Evolutionary conservation across 495 filamentous ascomycete genomes (phyloP), one percentile per base, ranked within the genome.

Genomic region (Aspergillus heteromorphus): DNA sequence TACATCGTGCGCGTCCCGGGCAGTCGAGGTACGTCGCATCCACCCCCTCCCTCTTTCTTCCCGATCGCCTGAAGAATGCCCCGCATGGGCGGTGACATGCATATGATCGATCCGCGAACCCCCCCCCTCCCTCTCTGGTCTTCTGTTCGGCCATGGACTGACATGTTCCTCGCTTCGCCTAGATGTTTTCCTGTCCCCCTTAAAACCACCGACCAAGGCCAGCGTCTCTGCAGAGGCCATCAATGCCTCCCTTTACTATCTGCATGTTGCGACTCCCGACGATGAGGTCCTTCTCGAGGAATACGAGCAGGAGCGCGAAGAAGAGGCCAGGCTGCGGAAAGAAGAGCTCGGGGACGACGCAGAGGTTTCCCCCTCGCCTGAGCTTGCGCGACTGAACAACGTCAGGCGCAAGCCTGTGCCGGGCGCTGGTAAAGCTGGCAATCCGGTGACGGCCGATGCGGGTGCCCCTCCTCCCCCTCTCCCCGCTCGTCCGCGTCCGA

Each of bases 1-100:
- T 97, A 97, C 65, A 95, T 97, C 57, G 91, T 91, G 10, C 78
- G 91, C 52, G 92, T 97, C 0, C 92, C 92, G 2, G 92, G 93
- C 13, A 95, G 87, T 57, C 83, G 83, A 83, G 91, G 91, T 92
- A 75, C 30, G 77, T 67, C 11, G 27, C 20, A 13, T 42, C 14
- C 7, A 27, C 30, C 43, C 11, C 19, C 16, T 2, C 16, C 2
- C 40, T 17, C 16, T 18, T 50, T 6, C 36, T 25, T 50, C 17
- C 10, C 19, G 11, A 3, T 27, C 23, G 23, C 23, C 38, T 38
- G 13, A 38, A 29, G 18, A 34, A 51, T 53, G 48, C 31, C 41
- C 30, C 36, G 29, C 55, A 51, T 56, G 17, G 53, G 31, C 25
- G 49, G 38, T 51, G 18, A 25, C 40, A 41, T 47, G 43, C 43